These are phyloP conservation scores for Microbotryum violaceum DNA, from an alignment of 1,284 basidiomycete genomes.

Conservation along the genomic window DNA sequence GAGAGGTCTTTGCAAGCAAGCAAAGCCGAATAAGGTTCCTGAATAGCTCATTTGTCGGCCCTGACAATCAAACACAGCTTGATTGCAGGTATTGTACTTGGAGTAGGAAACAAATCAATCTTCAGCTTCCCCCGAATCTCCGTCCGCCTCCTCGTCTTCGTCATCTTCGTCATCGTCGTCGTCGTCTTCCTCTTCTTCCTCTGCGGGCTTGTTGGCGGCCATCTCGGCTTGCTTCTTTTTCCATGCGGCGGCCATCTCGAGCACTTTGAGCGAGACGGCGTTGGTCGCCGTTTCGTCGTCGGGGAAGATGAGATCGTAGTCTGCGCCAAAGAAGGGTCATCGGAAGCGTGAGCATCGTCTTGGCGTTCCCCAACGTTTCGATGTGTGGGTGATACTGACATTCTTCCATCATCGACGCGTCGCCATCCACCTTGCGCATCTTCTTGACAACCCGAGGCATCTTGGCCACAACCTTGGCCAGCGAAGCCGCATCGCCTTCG, in stretches of 20 bases:
- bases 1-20: no score
- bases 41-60: no score
- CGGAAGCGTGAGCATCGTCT: background rate
- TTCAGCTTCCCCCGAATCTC: no score
- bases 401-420: conserved; percentile 74
- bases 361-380: background rate
- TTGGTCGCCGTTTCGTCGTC: conserved; percentile 81
- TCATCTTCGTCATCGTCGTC: no score
- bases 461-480: conserved; percentile 72
- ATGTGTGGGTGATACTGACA: conserved; percentile 46
- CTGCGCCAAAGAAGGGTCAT: conserved; percentile 44
- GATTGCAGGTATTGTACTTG: no score
- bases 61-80: no score
- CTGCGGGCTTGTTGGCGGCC: background rate
- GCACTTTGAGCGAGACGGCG: conserved; percentile 76
- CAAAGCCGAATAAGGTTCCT: no score
- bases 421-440: conserved; percentile 70
- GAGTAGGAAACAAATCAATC: no score
- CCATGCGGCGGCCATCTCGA: conserved; percentile 90
- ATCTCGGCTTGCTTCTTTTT: conserved; percentile 34
- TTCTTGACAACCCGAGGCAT: conserved; percentile 85
- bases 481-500: conserved; percentile 57
- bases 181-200: no score
- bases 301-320: conserved; percentile 88
- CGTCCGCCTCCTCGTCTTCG: no score